Conservation (phyloP, 768 basidiomycete genomes). For the Russula emetica region DNA sequence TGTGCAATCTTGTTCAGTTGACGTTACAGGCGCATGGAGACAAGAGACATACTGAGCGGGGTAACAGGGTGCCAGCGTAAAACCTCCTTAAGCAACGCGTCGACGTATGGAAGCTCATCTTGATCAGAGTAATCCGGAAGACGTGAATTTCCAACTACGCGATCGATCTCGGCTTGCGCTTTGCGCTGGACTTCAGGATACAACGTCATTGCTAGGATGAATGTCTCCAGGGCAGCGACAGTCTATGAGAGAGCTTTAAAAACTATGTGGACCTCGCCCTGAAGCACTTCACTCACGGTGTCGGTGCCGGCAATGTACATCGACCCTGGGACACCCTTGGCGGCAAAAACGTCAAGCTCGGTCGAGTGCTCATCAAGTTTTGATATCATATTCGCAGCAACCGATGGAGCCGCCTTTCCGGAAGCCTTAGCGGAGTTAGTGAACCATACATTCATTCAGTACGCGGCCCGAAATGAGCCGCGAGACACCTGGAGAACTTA, state of each 20-base stretch:
- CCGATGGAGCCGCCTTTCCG: background rate
- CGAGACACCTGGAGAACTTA: background rate
- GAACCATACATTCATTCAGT: background rate
- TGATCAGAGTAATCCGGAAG: background rate
- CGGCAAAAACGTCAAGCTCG: background rate
- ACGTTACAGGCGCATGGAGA: background rate
- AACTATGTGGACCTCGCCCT: background rate
- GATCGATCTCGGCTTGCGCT: background rate
- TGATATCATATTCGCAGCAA: conserved; percentile 3
- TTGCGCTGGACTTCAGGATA: background rate
- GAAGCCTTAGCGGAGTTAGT: background rate
- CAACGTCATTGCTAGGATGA: background rate
- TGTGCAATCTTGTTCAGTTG: background rate
- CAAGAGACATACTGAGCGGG: background rate
- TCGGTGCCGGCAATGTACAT: background rate
- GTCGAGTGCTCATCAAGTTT: background rate
- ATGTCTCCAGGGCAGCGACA: background rate
- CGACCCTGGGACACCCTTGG: background rate
- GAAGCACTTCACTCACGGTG: background rate
- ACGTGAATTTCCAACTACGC: background rate
- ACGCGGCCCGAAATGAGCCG: background rate
- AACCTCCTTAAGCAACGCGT: background rate
- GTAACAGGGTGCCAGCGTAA: background rate
- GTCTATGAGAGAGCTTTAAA: background rate
- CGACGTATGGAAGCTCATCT: background rate